Base-by-base conservation (phyloP, 306 rosid species). In the Vigna reflexopilosa region DNA sequence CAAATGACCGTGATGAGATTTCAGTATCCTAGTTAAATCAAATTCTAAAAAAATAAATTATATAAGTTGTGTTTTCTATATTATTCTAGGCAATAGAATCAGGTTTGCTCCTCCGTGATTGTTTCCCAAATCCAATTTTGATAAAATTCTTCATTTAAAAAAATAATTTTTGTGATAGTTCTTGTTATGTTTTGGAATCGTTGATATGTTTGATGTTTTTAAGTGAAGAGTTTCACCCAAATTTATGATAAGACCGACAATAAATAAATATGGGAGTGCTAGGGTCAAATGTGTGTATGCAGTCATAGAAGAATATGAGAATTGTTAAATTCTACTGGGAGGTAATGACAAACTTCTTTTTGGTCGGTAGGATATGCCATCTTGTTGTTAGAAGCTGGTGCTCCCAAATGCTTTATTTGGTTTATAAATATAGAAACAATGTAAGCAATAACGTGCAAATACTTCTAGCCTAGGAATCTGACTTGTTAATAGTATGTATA, bases 1-100 rank as follows among this genome's bases (percentile, higher is more conserved):
- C 70, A 80, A 47, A 67, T 72, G 59, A 7, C 50, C 49, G 48
- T 56, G 36, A 13, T 49, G 58, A 50, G 63, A 80, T 75, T 47
- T 76, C 6, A 57, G 32, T 32, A 1, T 61, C 15, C 57, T 49
- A 17, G 56, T 73, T 74, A 58, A 72, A 58, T 40, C 14, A 74
- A 74, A 26, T 28, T 63, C 51, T 77, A 17, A 56, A 34, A 6
- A 32, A 48, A 56, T 40, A 17, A 48, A 56, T 28, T 28, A 40
- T 51, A 30, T 8, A 26, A 77, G 57, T 63, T 71, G 40, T 15
- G 9, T 67, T 74, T 73, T 72, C 34, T 10, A 77, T 32, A 55
- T 45, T 48, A 57, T 66, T 44, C 77, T 0, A 51, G 65, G 62
- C 58, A 4, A 51, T 42, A 22, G 32, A 28, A 17, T 17, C 76